Evolutionary conservation across 345 rosid species (phyloP).

Genomic region (Eutrema yunnanense): DNA sequence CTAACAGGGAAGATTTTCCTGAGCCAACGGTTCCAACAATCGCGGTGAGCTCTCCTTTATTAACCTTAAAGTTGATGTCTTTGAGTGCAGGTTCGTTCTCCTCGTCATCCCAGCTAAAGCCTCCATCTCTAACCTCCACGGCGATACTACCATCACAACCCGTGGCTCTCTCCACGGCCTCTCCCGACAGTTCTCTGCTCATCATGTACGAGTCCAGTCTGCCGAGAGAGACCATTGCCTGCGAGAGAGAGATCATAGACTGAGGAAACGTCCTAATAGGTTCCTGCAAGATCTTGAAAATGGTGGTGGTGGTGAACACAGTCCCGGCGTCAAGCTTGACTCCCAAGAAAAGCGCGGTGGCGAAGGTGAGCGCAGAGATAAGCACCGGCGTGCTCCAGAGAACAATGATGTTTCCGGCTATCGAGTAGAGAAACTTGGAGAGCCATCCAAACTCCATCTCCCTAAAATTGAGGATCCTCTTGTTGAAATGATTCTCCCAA

Average conservation of each 20-base stretch:
- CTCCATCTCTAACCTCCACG: constrained; percentile 64
- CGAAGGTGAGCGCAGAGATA: constrained; percentile 72
- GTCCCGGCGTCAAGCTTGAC: constrained; percentile 75
- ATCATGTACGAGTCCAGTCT: constrained; percentile 75
- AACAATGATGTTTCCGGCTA: constrained; percentile 59
- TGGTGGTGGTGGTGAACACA: constrained; percentile 79
- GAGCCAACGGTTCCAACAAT: constrained; percentile 94
- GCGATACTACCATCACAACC: constrained; percentile 51
- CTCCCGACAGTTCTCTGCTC: constrained; percentile 59
- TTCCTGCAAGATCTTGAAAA: constrained; percentile 91
- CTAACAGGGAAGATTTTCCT: constrained; percentile 87
- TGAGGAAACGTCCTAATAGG: constrained; percentile 86
- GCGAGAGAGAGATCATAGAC: constrained; percentile 89
- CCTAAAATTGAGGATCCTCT: constrained; percentile 64
- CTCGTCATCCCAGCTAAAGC: constrained; percentile 83
- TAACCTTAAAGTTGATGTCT: constrained; percentile 50
- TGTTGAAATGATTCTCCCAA: constrained; percentile 90
- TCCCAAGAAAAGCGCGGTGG: constrained; percentile 58
- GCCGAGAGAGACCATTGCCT: constrained; percentile 80
- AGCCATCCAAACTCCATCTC: constrained; percentile 77
- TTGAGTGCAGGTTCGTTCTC: constrained; percentile 56
- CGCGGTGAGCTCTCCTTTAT: constrained; percentile 78
- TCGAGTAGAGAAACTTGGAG: constrained; percentile 69
- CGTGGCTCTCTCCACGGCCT: constrained; percentile 53
- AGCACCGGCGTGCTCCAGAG: constrained; percentile 82